These are phyloP conservation scores for Aquilaria malaccensis DNA, from an alignment of 345 rosid genomes.

Conservation along the genomic window DNA sequence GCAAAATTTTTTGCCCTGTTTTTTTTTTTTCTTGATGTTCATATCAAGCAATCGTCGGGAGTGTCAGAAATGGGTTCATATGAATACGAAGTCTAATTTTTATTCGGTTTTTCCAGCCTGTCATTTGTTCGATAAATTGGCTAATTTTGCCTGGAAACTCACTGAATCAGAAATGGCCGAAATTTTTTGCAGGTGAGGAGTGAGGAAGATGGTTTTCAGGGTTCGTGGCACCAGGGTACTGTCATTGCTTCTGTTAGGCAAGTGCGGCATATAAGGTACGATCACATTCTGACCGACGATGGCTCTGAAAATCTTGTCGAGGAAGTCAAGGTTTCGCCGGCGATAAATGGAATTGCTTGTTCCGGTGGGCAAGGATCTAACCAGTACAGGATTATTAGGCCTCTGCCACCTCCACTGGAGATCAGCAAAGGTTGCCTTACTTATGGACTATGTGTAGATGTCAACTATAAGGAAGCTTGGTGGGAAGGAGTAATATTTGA, in stretches of 20 bases:
- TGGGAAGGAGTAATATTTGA: slow-evolving; percentile 84
- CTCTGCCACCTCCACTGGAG: slow-evolving; percentile 34
- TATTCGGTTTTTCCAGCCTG: neutral
- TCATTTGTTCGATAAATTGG: neutral
- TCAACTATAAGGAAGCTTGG: slow-evolving; percentile 39
- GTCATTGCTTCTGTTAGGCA: slow-evolving; percentile 19
- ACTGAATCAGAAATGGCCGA: slow-evolving; percentile 1
- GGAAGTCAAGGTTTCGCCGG: slow-evolving; percentile 27
- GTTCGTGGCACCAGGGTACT: slow-evolving; percentile 58
- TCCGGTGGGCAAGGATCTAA: slow-evolving; percentile 5
- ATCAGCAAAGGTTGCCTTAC: slow-evolving; percentile 17
- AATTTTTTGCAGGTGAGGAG: slow-evolving; percentile 48
- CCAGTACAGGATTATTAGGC: slow-evolving; percentile 41
- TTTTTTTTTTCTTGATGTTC: neutral
- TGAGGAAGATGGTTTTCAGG: slow-evolving; percentile 56
- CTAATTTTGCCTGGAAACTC: neutral
- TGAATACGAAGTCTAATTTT: neutral
- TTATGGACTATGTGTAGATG: slow-evolving; percentile 65
- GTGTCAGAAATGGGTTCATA: neutral
- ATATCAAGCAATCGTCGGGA: neutral
- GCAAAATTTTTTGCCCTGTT: neutral
- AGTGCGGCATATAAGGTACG: slow-evolving; percentile 28
- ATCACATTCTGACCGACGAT: slow-evolving; percentile 37
- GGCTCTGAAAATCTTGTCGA: slow-evolving; percentile 29
- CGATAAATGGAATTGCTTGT: slow-evolving; percentile 19